Evolutionary conservation across 2,329 filamentous ascomycete genomes (phyloP).

Genomic region (Penicillium sp.): DNA sequence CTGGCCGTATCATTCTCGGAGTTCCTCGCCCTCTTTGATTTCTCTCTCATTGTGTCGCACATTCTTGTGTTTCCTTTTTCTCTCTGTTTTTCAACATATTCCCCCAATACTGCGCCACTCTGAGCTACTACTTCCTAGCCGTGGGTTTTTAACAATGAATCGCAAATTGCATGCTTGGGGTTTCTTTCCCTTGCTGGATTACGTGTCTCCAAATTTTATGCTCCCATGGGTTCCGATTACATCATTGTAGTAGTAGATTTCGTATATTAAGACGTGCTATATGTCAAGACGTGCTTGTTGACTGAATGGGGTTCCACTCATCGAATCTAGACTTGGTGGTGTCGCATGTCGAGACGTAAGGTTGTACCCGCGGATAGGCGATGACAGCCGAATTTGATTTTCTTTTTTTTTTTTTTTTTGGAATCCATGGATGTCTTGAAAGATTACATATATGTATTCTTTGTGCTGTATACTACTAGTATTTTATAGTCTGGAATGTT

Average conservation of each 20-base stretch:
- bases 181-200: slow-evolving; percentile 1
- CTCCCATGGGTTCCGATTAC: not conserved
- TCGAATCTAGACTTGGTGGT: not conserved
- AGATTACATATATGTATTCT: too few relatives aligned
- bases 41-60: not conserved
- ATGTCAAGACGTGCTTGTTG: not conserved
- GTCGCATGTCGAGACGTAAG: not conserved
- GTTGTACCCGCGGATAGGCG: slow-evolving; percentile 6
- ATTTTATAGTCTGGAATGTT: not conserved
- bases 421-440: not conserved
- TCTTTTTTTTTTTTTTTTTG: not conserved
- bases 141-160: slow-evolving; percentile 6
- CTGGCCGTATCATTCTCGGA: slow-evolving; percentile 8
- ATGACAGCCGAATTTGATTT: not conserved
- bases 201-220: not conserved
- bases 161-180: slow-evolving; percentile 2
- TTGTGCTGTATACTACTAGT: too few relatives aligned
- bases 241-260: not conserved
- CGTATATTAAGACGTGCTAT: not conserved
- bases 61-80: not conserved
- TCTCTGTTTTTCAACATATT: slow-evolving; percentile 9
- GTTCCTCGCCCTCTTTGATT: not conserved
- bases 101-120: slow-evolving; percentile 2
- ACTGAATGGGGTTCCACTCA: not conserved
- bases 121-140: slow-evolving; percentile 10